Base-by-base conservation (phyloP, 2,329 filamentous ascomycete species). In the Chaetomiaceae sp. region DNA sequence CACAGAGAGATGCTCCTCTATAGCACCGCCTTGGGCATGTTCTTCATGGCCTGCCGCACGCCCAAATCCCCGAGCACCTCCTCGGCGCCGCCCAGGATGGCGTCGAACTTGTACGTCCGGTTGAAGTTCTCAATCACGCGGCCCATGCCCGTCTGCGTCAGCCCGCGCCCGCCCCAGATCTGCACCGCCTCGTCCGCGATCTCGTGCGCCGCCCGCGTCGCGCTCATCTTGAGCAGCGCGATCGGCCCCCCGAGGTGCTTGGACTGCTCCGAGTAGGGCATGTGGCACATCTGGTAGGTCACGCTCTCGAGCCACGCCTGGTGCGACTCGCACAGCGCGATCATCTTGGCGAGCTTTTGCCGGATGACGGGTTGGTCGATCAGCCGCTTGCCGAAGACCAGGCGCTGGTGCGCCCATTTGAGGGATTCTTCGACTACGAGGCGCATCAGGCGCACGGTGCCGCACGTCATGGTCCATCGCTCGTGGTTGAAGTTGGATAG, bases 401-500 rank as follows among this genome's bases (percentile, higher is more conserved):
- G 73, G 40, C 88, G 82, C 68, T 95, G 89, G 69, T 93, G 88
- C 26, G 82, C 75, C 88, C 89, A 95, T 65, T 93, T 93, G 53
- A 94, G 70, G 58, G 82, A 91, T 62, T 94, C 88, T 64, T 94
- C 87, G 11, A 88, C 81, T 12, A 91, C 77, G 1, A 76, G 75
- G 52, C 86, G 77, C 44, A 74, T 79, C 65, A 76, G 73, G 41
- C 85, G 81, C 49, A 83, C 74, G 3, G 82, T 79, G 41, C 69
- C 79, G 55, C 79, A 82, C 47, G 73, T 72, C 84, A 90, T 88
- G 67, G 77, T 83, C 75, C 84, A 88, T 26, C 86, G 77, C 69
- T 89, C 86, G 68, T 93, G 86, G 73, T 93, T 93, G 71, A 94
- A 94, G 69, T 94, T 94, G 68, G 78, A 81, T 61, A 93, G 70